Base-by-base conservation (phyloP, 345 rosid genomes). In the Theobroma cacao region DNA sequence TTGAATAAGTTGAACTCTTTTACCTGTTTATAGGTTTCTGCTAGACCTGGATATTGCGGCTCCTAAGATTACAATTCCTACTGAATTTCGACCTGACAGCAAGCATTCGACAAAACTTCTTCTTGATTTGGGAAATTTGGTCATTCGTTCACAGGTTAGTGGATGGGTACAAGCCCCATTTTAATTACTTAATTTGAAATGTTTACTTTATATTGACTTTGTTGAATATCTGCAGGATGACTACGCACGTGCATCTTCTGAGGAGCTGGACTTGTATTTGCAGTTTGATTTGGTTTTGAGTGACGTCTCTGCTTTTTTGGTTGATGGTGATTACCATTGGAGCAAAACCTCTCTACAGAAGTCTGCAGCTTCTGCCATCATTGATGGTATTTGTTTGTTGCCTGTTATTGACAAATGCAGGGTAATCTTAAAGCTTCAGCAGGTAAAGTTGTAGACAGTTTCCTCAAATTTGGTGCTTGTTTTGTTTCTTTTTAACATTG, bases 31-130 rank as follows among this genome's bases (percentile, higher is more conserved):
- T 84, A 96, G 99, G 92, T 96, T 96, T 86, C 81, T 89, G 77
- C 91, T 96, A 87, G 93, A 96, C 89, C 85, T 96, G 90, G 98
- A 92, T 85, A 92, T 96, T 81, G 98, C 99, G 45, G 99, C 97
- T 79, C 99, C 99, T 71, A 96, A 96, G 91, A 91, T 96, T 77
- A 96, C 94, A 58, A 96, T 96, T 85, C 99, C 99, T 59, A 96
- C 98, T 2, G 94, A 89, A 62, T 96, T 96, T 88, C 76, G 80
- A 80, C 97, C 97, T 20, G 91, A 96, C 81, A 82, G 81, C 77
- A 79, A 59, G 69, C 88, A 88, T 87, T 80, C 97, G 74, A 90
- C 99, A 76, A 92, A 94, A 85, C 97, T 96, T 81, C 85, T 96
- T 84, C 91, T 96, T 74, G 99, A 96, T 87, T 82, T 96, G 89